These are phyloP conservation scores for Picea sitchensis DNA, from an alignment of 75 land plant species.

Conservation along the genomic window DNA sequence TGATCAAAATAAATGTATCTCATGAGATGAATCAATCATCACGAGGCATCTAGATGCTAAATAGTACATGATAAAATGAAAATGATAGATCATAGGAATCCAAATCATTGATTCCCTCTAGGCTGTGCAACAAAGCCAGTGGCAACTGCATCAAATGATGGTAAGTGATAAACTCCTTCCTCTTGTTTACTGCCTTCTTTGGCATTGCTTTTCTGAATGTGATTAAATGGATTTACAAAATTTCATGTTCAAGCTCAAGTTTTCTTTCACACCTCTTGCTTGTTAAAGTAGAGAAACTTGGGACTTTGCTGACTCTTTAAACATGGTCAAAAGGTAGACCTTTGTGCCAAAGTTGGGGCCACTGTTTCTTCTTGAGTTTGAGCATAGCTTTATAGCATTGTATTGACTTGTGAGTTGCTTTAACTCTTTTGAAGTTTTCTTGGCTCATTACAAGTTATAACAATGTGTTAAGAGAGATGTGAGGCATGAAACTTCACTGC, in stretches of 20 bases:
- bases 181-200: not conserved
- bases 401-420: not conserved
- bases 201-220: not conserved
- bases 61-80: too few species aligned
- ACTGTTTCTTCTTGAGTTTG: not conserved
- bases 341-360: not conserved
- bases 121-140: constrained; percentile 22
- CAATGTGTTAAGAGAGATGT: not conserved
- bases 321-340: not conserved
- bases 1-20: too few species aligned
- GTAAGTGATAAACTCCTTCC: constrained; percentile 28
- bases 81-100: too few species aligned
- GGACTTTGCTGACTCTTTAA: not conserved
- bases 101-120: too few species aligned
- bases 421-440: not conserved
- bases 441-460: not conserved
- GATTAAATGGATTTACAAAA: not conserved
- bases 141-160: constrained; percentile 50
- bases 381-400: not conserved
- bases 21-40: too few species aligned
- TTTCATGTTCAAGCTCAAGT: not conserved
- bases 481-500: not conserved
- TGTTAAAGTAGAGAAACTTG: not conserved
- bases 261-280: not conserved
- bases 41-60: too few species aligned